A percentile compares a stretch with the other conserved stretches of the same genome.
phyloP scores from a whole-genome alignment of 192 early-diverging fungal genomes.

The Backusella tarrabulga region DNA sequence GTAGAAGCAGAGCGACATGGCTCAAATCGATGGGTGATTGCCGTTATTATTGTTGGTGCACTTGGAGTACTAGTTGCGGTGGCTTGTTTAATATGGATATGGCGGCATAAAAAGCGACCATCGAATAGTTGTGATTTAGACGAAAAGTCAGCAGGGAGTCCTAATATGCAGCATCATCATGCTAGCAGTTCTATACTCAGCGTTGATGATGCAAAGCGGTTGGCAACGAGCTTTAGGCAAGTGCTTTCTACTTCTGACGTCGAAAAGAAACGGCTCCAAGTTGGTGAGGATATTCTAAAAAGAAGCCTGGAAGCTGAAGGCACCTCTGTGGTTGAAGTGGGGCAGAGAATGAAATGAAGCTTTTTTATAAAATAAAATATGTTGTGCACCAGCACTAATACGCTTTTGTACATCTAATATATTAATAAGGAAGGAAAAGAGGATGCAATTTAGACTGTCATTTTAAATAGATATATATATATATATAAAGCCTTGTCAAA shows the following conservation, averaged over 20 bases:
- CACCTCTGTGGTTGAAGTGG: neutral
- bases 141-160: conserved; percentile 6
- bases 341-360: neutral
- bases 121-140: neutral
- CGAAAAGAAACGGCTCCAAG: neutral
- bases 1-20: neutral
- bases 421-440: neutral
- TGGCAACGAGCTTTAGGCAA: neutral
- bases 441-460: neutral
- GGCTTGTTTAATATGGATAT: neutral
- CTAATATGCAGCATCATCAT: neutral
- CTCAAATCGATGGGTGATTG: neutral
- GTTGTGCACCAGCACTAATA: neutral
- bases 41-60: neutral
- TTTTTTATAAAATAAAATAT: neutral
- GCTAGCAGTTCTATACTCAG: conserved; percentile 6
- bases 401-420: neutral
- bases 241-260: neutral
- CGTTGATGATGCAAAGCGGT: neutral
- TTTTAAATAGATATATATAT: neutral
- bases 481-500: neutral
- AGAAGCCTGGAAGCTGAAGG: neutral
- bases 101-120: neutral
- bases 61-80: neutral
- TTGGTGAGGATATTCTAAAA: neutral